phyloP scores from a whole-genome alignment of 2,329 filamentous ascomycete species.

The Geosmithia morbida region DNA sequence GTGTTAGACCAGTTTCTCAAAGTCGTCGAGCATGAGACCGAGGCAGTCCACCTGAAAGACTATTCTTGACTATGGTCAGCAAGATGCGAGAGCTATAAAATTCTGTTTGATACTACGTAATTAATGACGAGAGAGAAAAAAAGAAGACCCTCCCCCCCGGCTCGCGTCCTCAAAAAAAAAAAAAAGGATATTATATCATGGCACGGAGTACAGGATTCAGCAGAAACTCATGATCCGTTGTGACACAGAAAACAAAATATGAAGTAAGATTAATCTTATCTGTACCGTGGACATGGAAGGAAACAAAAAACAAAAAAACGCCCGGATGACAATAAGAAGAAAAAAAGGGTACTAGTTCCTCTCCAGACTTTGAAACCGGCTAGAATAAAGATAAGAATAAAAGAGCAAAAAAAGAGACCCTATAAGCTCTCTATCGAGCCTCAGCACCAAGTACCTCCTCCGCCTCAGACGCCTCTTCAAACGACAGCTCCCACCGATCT shows the following conservation, averaged over 20 bases:
- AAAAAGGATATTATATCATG: neutral
- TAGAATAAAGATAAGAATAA: no score
- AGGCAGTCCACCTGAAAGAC: slow-evolving; percentile 21
- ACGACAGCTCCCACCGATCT: slow-evolving; percentile 53
- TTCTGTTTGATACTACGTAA: no score
- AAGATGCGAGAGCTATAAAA: no score
- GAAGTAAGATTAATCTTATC: no score
- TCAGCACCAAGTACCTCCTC: slow-evolving; percentile 26
- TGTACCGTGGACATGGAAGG: neutral
- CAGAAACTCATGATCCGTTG: neutral
- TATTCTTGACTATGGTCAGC: neutral
- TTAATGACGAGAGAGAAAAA: no score
- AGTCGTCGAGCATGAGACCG: slow-evolving; percentile 53
- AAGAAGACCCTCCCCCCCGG: no score
- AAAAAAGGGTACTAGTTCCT: neutral
- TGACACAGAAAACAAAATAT: no score
- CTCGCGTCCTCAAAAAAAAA: neutral
- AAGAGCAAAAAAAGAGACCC: neutral
- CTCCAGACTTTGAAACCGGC: neutral
- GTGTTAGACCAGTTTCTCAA: slow-evolving; percentile 55
- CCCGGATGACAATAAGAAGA: neutral
- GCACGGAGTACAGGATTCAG: neutral
- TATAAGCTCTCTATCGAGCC: neutral
- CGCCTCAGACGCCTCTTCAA: slow-evolving; percentile 43
- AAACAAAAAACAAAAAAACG: neutral